These are phyloP conservation scores for Eucalyptus curtisii DNA, from an alignment of 345 rosid genomes.

Conservation along the genomic window DNA sequence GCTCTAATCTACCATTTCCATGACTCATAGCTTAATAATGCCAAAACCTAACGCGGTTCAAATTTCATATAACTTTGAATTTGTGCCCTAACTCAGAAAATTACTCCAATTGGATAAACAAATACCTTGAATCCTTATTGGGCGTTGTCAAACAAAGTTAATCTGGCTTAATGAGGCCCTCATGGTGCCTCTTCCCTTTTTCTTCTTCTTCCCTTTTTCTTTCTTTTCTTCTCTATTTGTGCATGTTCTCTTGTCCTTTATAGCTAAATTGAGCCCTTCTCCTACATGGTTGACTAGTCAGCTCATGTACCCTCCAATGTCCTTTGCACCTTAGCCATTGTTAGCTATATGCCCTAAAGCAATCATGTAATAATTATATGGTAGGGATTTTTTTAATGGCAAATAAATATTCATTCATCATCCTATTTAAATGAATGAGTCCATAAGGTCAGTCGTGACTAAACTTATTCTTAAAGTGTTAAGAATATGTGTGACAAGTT, in stretches of 20 bases:
- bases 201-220: background rate
- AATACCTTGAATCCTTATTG: background rate
- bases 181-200: background rate
- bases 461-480: too few relatives aligned
- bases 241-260: background rate
- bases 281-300: background rate
- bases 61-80: background rate
- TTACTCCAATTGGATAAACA: background rate
- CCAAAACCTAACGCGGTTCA: background rate
- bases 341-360: too few relatives aligned
- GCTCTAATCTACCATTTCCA: background rate
- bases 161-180: background rate
- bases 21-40: background rate
- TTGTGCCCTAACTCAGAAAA: background rate
- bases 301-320: background rate
- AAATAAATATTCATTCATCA: too few relatives aligned
- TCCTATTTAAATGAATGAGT: too few relatives aligned
- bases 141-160: background rate
- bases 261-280: background rate
- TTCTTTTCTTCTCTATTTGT: background rate
- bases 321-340: background rate
- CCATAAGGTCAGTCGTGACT: too few relatives aligned
- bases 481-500: too few relatives aligned
- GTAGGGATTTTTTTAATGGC: too few relatives aligned
- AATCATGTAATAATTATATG: too few relatives aligned